phyloP scores from a whole-genome alignment of 139 green algal species.

The Eudorina sp. region DNA sequence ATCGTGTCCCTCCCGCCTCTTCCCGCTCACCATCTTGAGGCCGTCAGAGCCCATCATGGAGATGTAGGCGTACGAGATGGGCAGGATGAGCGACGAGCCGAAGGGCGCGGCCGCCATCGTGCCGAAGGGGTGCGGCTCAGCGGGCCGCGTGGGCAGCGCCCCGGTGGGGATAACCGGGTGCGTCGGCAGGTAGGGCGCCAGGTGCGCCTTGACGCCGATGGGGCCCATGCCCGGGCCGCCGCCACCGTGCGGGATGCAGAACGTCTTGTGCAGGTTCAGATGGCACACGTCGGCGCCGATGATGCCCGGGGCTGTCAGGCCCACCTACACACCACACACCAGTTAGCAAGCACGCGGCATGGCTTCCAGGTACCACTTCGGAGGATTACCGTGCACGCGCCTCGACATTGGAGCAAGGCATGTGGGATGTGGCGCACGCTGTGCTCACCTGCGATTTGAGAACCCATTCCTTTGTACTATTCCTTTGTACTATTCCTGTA shows the following conservation, averaged over 20 bases:
- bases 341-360: too few species aligned
- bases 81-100: slow-evolving; percentile 97
- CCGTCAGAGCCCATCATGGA: slow-evolving; percentile 96
- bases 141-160: slow-evolving; percentile 57
- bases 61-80: slow-evolving; percentile 99
- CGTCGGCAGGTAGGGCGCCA: slow-evolving; percentile 96
- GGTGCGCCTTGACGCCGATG: slow-evolving; percentile 96
- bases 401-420: too few species aligned
- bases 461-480: too few species aligned
- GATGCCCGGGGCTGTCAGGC: slow-evolving; percentile 95
- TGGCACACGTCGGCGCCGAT: slow-evolving; percentile 99
- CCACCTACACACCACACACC: too few species aligned
- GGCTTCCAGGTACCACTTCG: too few species aligned
- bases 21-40: slow-evolving; percentile 82
- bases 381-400: too few species aligned
- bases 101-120: slow-evolving; percentile 95
- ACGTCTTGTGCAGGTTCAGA: slow-evolving; percentile 99
- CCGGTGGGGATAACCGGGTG: slow-evolving; percentile 95
- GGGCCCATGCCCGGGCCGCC: slow-evolving; percentile 89
- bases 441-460: too few species aligned
- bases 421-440: too few species aligned
- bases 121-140: slow-evolving; percentile 85
- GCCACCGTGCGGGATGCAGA: slow-evolving; percentile 98
- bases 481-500: too few species aligned
- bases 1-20: too few species aligned